A percentile compares a stretch with the other conserved stretches of the same genome.
phyloP scores from a whole-genome alignment of 305 asterid genomes.

The Solanum hybrid region DNA sequence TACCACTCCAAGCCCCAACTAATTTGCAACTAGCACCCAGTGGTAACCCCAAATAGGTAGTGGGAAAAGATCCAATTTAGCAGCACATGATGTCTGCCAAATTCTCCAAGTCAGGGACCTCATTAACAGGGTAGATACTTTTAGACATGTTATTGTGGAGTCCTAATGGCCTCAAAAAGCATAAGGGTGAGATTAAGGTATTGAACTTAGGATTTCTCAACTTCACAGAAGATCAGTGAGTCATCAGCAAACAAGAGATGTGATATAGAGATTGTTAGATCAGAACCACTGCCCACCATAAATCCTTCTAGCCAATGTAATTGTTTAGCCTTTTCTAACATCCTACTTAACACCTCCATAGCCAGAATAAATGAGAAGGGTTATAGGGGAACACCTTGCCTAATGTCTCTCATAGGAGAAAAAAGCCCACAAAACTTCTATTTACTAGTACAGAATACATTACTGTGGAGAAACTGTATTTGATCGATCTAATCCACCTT shows the following conservation, averaged over 20 bases:
- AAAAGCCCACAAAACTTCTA: neutral
- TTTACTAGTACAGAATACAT: neutral
- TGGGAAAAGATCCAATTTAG: neutral
- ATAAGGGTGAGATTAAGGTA: neutral
- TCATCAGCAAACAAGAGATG: neutral
- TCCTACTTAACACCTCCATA: neutral
- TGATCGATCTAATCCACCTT: neutral
- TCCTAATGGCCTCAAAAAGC: neutral
- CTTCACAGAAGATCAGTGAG: neutral
- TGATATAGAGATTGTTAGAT: neutral
- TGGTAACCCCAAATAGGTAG: neutral
- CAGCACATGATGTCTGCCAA: neutral
- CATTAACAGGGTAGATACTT: neutral
- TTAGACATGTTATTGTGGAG: neutral
- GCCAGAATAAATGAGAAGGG: neutral
- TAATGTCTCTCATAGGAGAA: neutral
- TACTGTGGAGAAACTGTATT: neutral
- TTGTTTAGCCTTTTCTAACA: neutral
- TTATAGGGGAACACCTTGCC: neutral
- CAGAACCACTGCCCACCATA: neutral
- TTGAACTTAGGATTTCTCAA: neutral
- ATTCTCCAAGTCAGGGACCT: neutral
- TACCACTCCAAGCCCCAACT: neutral
- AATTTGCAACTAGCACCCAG: neutral
- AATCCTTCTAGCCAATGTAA: neutral